A percentile compares a stretch with the other conserved stretches of the same genome.
phyloP scores from a whole-genome alignment of 352 stramenopile species.

The Pythium aphanidermatum region DNA sequence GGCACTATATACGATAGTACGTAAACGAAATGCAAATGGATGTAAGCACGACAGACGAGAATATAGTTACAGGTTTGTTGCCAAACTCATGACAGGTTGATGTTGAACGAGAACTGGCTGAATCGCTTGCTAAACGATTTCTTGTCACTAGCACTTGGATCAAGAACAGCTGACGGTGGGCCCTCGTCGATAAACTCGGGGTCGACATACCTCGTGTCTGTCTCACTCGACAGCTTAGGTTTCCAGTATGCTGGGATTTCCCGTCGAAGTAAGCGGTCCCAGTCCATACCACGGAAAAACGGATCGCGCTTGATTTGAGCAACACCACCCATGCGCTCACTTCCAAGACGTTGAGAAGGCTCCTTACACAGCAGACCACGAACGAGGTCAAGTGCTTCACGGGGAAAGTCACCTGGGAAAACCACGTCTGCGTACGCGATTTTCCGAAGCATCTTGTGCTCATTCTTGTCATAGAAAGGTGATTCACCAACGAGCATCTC shows the following conservation, averaged over 20 bases:
- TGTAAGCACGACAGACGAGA: no score
- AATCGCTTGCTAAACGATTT: conserved; percentile 81
- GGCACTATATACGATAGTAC: no score
- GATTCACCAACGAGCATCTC: conserved; percentile 85
- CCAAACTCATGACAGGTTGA: conserved; percentile 39
- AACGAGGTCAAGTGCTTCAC: conserved; percentile 69
- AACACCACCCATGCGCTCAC: conserved; percentile 55
- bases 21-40: no score
- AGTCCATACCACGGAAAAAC: conserved; percentile 77
- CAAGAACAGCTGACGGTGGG: conserved; percentile 71
- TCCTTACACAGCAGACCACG: conserved; percentile 71
- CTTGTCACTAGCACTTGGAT: conserved; percentile 50
- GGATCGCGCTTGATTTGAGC: conserved; percentile 61
- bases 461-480: conserved; percentile 86
- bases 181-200: conserved; percentile 85
- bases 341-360: conserved; percentile 57
- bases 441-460: conserved; percentile 83
- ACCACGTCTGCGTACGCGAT: conserved; percentile 75
- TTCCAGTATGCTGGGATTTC: conserved; percentile 79
- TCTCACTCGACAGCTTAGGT: conserved; percentile 78
- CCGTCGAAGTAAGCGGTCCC: conserved; percentile 58
- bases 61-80: neutral
- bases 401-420: conserved; percentile 72
- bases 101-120: conserved; percentile 89
- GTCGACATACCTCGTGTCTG: conserved; percentile 85